Percentiles rank a stretch among this genome's conserved stretches.
phyloP scores from a whole-genome alignment of 495 filamentous ascomycete genomes.

The Xylona heveae region DNA sequence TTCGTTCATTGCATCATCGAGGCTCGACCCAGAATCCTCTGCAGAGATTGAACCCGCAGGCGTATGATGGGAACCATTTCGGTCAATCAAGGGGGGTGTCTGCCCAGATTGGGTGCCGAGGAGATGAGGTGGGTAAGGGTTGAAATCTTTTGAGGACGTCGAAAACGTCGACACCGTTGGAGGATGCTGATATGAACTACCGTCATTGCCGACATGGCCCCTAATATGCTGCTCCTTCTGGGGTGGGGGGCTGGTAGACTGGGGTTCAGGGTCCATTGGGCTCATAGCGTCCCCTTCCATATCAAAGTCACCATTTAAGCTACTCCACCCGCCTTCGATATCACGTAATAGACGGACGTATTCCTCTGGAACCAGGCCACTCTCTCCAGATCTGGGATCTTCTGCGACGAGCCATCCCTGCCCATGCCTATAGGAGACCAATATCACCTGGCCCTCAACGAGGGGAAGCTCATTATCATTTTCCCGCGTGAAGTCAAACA shows the following conservation, averaged over 20 bases:
- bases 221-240: constrained; percentile 11
- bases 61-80: no score
- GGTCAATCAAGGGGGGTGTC: constrained; percentile 1
- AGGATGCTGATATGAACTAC: constrained; percentile 34
- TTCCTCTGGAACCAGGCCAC: constrained; percentile 85
- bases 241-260: constrained; percentile 4
- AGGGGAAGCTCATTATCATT: constrained; percentile 93
- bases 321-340: constrained; percentile 48
- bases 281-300: no score
- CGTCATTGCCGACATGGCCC: constrained; percentile 15
- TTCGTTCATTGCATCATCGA: no score
- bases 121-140: constrained; percentile 42
- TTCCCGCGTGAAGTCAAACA: constrained; percentile 86
- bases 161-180: constrained; percentile 54
- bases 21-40: no score
- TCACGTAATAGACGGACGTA: constrained; percentile 87
- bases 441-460: constrained; percentile 86
- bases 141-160: constrained; percentile 51
- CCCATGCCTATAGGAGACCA: constrained; percentile 86
- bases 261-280: constrained; percentile 8
- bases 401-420: constrained; percentile 95
- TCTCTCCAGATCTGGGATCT: constrained; percentile 78
- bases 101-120: constrained; percentile 4
- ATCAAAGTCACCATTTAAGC: constrained; percentile 22
- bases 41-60: no score